Base-by-base conservation (phyloP, 495 filamentous ascomycete species). In the Sordaria brevicollis region DNA sequence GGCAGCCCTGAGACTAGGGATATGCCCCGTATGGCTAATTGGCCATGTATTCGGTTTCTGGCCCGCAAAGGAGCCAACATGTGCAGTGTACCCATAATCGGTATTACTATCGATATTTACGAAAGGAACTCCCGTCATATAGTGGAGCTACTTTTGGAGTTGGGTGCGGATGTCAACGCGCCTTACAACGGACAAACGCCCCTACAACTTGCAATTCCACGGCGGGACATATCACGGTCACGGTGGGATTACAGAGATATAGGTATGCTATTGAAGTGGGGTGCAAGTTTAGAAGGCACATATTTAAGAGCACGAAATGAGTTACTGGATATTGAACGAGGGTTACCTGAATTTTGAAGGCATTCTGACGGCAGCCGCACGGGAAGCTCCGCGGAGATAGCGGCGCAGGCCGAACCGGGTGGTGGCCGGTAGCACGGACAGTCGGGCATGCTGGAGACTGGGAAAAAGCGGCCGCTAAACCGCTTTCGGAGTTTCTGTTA, bases 401-500 rank as follows among this genome's bases (percentile, higher is more conserved):
- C 49, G 5, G 49, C 25, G 49, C 49, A 31, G 49, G 49, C 49
- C 49, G 49, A 31, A 31, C 49, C 49, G 49, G 49, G 49, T 62
- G 49, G 49, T 62, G 49, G 25, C 49, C 49, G 49, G 49, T 62
- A 62, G 13, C 49, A 57, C 25, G 49, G 49, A 62, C 49, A 62
- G 11, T 62, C 49, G 49, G 49, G 17, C 49, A 57, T 13, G 21
- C 13, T 38, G 4, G n/a, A 38, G n/a, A 17, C 15, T 17, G n/a
- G 38, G 38, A 15, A 41, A 57, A 29, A 1, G 43, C 68, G 66
- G 68, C 21, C 71, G 71, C 71, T 70, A 74, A 41, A 5, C 74
- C 71, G 10, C 2, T 33, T 76, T 31, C 43, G 67, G 74, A 72
- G 67, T 78, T 78, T 74, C 73, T 68, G n/a, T 78, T 78, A 78